Evolutionary conservation across 2,329 filamentous ascomycete species (phyloP).

Genomic region (Seiridium unicorne): DNA sequence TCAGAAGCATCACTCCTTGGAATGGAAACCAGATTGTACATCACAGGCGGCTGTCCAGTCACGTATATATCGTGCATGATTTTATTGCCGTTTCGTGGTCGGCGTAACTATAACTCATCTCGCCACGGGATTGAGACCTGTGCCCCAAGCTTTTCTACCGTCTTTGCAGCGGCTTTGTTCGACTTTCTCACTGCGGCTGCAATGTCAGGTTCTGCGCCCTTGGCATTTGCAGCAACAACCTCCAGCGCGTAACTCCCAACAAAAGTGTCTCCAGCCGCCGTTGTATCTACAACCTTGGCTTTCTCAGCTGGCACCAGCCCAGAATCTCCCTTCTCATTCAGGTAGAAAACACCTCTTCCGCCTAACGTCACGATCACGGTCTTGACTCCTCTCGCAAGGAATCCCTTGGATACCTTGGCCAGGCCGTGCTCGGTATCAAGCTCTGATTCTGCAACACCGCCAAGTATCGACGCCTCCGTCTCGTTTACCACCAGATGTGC

Average conservation of each 20-base stretch:
- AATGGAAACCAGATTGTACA: too few relatives aligned
- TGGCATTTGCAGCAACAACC: constrained; percentile 49
- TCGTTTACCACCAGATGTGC: constrained; percentile 87
- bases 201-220: constrained; percentile 44
- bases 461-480: constrained; percentile 78
- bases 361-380: constrained; percentile 86
- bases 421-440: constrained; percentile 46
- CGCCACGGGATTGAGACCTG: constrained; percentile 67
- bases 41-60: too few relatives aligned
- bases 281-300: constrained; percentile 84
- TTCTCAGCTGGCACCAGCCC: constrained; percentile 62
- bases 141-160: constrained; percentile 64
- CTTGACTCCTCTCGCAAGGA: constrained; percentile 67
- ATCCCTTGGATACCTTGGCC: constrained; percentile 50
- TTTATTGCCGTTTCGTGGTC: not conserved
- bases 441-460: constrained; percentile 48
- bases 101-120: constrained; percentile 36
- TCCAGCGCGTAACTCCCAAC: constrained; percentile 82
- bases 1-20: not conserved
- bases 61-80: not conserved
- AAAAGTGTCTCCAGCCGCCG: constrained; percentile 92
- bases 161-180: constrained; percentile 61
- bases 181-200: constrained; percentile 59
- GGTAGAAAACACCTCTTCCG: constrained; percentile 71
- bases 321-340: constrained; percentile 40